phyloP scores from a whole-genome alignment of 169 alveolate species.

The Fabrea salina region DNA sequence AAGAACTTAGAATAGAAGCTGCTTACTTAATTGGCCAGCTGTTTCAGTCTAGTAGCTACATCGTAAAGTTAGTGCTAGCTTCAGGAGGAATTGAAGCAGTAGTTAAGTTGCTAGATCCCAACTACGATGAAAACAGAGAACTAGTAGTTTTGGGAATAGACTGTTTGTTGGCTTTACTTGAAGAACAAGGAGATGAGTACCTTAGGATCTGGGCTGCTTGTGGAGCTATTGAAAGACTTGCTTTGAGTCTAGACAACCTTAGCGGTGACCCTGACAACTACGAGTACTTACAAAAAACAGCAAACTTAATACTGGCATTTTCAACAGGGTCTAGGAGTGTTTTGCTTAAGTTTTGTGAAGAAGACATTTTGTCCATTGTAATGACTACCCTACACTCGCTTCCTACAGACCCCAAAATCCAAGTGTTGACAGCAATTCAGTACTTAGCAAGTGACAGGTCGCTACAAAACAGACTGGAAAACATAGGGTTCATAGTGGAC shows the following conservation, averaged over 20 bases:
- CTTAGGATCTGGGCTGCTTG: background rate
- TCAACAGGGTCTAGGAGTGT: constrained; percentile 8
- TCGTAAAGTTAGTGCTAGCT: background rate
- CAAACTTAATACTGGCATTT: background rate
- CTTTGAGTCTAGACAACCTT: background rate
- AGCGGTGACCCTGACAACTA: background rate
- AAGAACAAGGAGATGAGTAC: background rate
- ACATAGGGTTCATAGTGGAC: background rate
- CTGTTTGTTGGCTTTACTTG: background rate
- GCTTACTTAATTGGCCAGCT: constrained; percentile 16
- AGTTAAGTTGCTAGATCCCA: background rate
- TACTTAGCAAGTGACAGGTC: background rate
- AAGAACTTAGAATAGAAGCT: background rate
- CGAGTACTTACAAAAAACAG: background rate
- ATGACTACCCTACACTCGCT: background rate
- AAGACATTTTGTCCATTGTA: background rate
- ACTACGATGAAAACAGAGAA: background rate
- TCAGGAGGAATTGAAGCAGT: constrained; percentile 17
- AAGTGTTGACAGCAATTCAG: background rate
- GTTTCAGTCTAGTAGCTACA: background rate
- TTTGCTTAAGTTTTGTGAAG: background rate
- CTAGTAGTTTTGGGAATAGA: background rate
- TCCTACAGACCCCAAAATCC: background rate
- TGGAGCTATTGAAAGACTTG: constrained; percentile 13
- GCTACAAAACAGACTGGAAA: constrained; percentile 10